phyloP scores from a whole-genome alignment of 2,329 filamentous ascomycete genomes.

The Talaromyces atroroseus region DNA sequence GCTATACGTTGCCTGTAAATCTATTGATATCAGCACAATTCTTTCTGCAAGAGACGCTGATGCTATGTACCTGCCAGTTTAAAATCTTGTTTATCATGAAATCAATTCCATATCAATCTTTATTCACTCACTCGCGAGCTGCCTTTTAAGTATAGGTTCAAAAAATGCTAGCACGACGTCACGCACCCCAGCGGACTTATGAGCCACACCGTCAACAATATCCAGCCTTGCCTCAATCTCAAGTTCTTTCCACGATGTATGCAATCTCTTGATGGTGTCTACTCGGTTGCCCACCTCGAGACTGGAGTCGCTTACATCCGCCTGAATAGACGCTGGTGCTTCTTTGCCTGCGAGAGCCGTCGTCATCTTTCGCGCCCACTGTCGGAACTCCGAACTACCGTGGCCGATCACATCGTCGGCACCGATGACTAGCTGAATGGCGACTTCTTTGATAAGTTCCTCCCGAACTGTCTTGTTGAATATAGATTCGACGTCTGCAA shows the following conservation, averaged over 20 bases:
- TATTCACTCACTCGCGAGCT: not conserved
- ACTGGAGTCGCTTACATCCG: not conserved
- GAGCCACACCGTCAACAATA: constrained; percentile 20
- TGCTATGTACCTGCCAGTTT: too few relatives aligned
- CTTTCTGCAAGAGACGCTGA: too few relatives aligned
- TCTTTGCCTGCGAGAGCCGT: not conserved
- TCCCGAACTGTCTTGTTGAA: not conserved
- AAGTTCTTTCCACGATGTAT: constrained; percentile 16
- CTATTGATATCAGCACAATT: too few relatives aligned
- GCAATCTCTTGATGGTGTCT: constrained; percentile 8
- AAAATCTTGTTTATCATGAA: too few relatives aligned
- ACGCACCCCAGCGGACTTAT: constrained; percentile 14
- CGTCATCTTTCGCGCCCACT: not conserved
- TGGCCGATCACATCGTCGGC: not conserved
- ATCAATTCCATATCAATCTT: too few relatives aligned
- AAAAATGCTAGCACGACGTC: constrained; percentile 7
- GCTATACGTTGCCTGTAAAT: too few relatives aligned
- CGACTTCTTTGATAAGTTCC: not conserved
- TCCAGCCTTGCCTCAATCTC: constrained; percentile 20
- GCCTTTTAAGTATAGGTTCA: not conserved
- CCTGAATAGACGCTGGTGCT: constrained; percentile 10
- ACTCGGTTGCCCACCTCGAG: constrained; percentile 15
- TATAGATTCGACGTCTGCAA: not conserved
- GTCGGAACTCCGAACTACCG: not conserved
- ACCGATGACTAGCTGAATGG: constrained; percentile 5